Evolutionary conservation across 805 yeast genomes (phyloP).

Genomic region (Yamadazyma tumulicola): DNA sequence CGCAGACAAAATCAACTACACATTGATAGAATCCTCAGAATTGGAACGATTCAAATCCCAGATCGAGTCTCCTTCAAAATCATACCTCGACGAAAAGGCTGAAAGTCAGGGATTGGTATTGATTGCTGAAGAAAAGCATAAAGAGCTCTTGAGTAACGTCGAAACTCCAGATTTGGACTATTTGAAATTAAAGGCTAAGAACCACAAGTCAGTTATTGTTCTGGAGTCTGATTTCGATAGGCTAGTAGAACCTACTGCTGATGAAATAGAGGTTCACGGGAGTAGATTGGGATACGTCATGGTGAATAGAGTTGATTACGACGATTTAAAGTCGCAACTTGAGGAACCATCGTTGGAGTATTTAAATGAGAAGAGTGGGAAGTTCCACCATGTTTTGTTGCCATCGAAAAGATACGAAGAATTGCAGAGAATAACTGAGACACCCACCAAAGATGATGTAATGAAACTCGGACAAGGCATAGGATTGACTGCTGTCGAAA

Average conservation of each 20-base stretch:
- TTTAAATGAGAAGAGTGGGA: slow-evolving; percentile 21
- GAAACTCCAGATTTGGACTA: slow-evolving; percentile 15
- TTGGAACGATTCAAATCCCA: slow-evolving; percentile 1
- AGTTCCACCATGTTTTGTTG: slow-evolving; percentile 10
- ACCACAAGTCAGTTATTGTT: slow-evolving; percentile 12
- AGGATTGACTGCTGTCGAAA: slow-evolving; percentile 8
- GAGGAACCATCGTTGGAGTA: slow-evolving; percentile 20
- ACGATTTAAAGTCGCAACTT: slow-evolving; percentile 6
- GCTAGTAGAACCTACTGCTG: slow-evolving; percentile 12
- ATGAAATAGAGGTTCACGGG: slow-evolving; percentile 16
- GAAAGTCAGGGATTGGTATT: slow-evolving; percentile 6
- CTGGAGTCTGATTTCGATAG: slow-evolving; percentile 9
- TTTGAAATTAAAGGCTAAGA: slow-evolving; percentile 16
- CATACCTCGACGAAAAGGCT: slow-evolving; percentile 22
- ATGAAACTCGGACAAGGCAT: slow-evolving; percentile 1
- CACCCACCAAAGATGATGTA: slow-evolving; percentile 15
- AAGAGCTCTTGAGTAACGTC: neutral
- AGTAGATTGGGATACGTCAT: slow-evolving; percentile 5
- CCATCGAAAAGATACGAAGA: slow-evolving; percentile 5
- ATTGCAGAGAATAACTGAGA: slow-evolving; percentile 1
- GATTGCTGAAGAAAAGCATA: slow-evolving; percentile 7
- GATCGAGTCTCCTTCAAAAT: slow-evolving; percentile 17
- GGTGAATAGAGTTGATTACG: slow-evolving; percentile 6
- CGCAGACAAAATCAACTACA: slow-evolving; percentile 1
- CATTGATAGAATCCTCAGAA: slow-evolving; percentile 2